These are phyloP conservation scores for Penicillium argentinense DNA, from an alignment of 495 filamentous ascomycete species.

Conservation along the genomic window DNA sequence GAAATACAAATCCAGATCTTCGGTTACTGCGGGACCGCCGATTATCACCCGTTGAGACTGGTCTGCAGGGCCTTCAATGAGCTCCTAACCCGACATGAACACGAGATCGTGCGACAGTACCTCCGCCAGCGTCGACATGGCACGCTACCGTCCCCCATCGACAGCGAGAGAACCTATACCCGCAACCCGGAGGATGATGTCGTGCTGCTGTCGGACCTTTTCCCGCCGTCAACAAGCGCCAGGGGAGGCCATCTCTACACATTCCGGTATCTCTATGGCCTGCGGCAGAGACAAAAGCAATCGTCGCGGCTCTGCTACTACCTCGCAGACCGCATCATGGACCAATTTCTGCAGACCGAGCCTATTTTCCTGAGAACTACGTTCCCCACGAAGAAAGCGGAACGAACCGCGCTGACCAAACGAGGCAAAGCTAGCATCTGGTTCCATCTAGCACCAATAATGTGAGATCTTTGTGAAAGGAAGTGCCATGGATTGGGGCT, in stretches of 20 bases:
- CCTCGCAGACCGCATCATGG: conserved; percentile 45
- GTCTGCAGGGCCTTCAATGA: conserved; percentile 42
- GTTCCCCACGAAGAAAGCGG: conserved; percentile 31
- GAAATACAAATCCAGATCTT: conserved; percentile 49
- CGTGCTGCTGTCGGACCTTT: conserved; percentile 47
- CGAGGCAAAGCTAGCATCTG: conserved; percentile 34
- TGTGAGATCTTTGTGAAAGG: conserved; percentile 30
- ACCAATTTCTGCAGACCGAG: conserved; percentile 37
- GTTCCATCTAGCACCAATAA: conserved; percentile 43
- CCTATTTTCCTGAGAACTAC: conserved; percentile 30
- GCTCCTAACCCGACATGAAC: conserved; percentile 39
- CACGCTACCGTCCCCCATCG: conserved; percentile 45
- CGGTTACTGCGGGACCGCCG: conserved; percentile 38
- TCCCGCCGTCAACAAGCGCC: conserved; percentile 44
- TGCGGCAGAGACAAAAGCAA: conserved; percentile 40
- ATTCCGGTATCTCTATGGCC: conserved; percentile 40
- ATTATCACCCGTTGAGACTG: conserved; percentile 39
- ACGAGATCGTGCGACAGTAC: conserved; percentile 42
- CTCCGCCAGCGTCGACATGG: conserved; percentile 46
- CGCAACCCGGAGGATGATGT: conserved; percentile 46
- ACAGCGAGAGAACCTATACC: conserved; percentile 41
- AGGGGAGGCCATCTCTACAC: conserved; percentile 47
- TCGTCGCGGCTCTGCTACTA: conserved; percentile 44
- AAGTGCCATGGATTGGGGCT: not conserved
- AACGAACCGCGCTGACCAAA: conserved; percentile 35